Evolutionary conservation across 306 rosid genomes (phyloP), one percentile per base, ranked within the genome.

Genomic region (Vigna unguiculata): DNA sequence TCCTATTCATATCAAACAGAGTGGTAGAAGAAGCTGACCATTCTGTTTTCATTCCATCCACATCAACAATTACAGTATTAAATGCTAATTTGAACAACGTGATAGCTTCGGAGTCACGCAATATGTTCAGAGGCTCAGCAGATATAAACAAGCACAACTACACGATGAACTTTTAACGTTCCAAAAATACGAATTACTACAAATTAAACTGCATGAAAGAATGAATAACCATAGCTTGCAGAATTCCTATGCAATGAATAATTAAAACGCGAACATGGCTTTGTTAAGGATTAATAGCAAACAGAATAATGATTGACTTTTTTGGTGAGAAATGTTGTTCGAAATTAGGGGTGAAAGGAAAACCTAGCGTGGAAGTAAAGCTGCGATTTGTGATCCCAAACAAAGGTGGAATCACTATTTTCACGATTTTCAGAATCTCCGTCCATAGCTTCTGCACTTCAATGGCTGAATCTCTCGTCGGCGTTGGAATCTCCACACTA

Each of bases 321-420:
- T 9, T 9, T 11, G 15, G 14, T 9, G 20, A 60, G 12, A 40
- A 40, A 17, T 14, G 20, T 11, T 9, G 43, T 68, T 17, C 13
- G 54, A 53, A 40, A 52, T 12, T 25, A 5, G 28, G 32, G 32
- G 21, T 11, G 14, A 60, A 60, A 57, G 1, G 17, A 30, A 63
- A 85, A 92, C 96, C 95, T 87, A 84, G 93, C 87, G 77, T 90
- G 97, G 77, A 87, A 91, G 81, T 86, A 90, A 34, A 91, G 95
- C 72, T 80, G 89, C n/a, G 95, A 90, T 3, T 47, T 80, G 6
- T 91, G 90, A 38, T 94, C 96, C 96, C 97, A 94, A 52, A 91
- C 88, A 57, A 94, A 94, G 21, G 76, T 51, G 52, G 86, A 85
- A 74, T 81, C 86, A 68, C 32, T 75, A 20, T 73, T 73, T 69